Evolutionary conservation across 2,329 filamentous ascomycete genomes (phyloP), one percentile per base, ranked within the genome.

Genomic region (Ploettnerulaceae sp.): DNA sequence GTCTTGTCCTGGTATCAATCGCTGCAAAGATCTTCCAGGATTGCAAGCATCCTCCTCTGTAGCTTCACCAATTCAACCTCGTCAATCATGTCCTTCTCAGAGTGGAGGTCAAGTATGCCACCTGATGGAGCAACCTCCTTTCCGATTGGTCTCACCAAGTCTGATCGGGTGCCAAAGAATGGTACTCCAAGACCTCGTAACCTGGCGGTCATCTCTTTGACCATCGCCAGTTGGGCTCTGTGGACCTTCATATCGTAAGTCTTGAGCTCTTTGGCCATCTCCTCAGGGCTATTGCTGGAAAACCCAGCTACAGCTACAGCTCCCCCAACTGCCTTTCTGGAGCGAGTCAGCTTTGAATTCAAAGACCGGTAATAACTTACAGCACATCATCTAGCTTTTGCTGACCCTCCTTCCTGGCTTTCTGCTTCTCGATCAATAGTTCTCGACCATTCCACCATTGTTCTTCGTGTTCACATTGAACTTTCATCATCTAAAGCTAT

Each of bases 171-270:
- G 5, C 72, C 74, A 57, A 81, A 83, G 59, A 83, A 82, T 0
- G 79, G 79, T 26, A 83, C 72, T 7, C 75, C 77, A 24, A 84
- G 61, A 6, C 64, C 67, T 47, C 76, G 75, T 36, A 86, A 62
- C 53, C 79, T 76, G 1, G 64, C 62, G 5, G 68, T 70, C 64
- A 83, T 76, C 11, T 74, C 73, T n/a, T 70, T 68, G 0, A 75
- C 71, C 81, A 86, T 83, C 8, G 75, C 68, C 31, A 65, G 65
- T 40, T 76, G 74, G 2, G 79, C 80, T 45, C 68, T 71, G 55
- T 83, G 76, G 12, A 85, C 76, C 58, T 85, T 85, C 42, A 66
- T 64, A 53, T 84, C 79, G 58, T 80, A 84, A 15, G 68, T 68
- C 22, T 67, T 61, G 6, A 85, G 64, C 61, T 85, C 81, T 37